phyloP scores from a whole-genome alignment of 2,329 filamentous ascomycete genomes.

The Apiospora malaysiana region DNA sequence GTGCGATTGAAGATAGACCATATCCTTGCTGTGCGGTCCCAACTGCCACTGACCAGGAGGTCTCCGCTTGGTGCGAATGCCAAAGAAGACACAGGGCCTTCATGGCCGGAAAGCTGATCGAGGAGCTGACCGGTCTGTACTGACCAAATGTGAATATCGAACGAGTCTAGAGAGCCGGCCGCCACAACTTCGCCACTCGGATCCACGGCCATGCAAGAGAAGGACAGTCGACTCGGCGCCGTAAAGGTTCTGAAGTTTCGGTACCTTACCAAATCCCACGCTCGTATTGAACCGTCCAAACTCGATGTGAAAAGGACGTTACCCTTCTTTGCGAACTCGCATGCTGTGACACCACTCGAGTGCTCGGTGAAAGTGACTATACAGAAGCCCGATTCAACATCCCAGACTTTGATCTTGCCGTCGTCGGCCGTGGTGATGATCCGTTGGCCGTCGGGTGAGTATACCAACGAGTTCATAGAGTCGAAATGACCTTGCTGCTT shows the following conservation, averaged over 20 bases:
- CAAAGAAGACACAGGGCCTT: conserved; percentile 88
- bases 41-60: conserved; percentile 87
- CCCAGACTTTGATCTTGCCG: conserved; percentile 98
- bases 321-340: conserved; percentile 92
- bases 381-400: conserved; percentile 94
- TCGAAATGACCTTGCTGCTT: conserved; percentile 99
- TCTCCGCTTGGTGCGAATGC: conserved; percentile 88
- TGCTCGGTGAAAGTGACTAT: conserved; percentile 98
- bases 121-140: conserved; percentile 96
- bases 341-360: conserved; percentile 90
- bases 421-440: conserved; percentile 96
- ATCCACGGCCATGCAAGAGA: conserved; percentile 94
- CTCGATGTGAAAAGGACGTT: conserved; percentile 96
- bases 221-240: conserved; percentile 87
- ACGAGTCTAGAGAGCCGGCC: conserved; percentile 92
- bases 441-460: conserved; percentile 90
- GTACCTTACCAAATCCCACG: conserved; percentile 95
- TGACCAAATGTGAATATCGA: conserved; percentile 98
- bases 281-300: conserved; percentile 89
- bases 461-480: conserved; percentile 89
- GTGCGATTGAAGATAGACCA: conserved; percentile 96
- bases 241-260: conserved; percentile 98
- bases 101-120: conserved; percentile 88
- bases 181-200: conserved; percentile 96
- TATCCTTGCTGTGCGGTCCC: conserved; percentile 93